These are phyloP conservation scores for Rubroshorea leprosula DNA, from an alignment of 345 rosid genomes.

Conservation along the genomic window DNA sequence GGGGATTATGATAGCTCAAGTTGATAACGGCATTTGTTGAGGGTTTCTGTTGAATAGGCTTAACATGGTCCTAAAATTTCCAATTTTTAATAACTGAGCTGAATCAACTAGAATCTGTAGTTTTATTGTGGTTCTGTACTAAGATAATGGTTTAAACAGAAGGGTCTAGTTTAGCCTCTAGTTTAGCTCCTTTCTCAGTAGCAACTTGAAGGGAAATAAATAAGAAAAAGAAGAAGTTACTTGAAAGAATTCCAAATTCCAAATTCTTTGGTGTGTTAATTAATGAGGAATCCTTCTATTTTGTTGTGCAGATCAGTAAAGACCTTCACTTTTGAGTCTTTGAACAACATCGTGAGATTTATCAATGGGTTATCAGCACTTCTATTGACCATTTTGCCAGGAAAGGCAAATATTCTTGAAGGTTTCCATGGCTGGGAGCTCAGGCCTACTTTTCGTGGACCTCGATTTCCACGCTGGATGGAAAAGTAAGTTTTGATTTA, in stretches of 20 bases:
- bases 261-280: neutral
- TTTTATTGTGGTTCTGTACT: neutral
- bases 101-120: no score
- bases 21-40: no score
- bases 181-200: neutral
- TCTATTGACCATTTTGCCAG: constrained; percentile 64
- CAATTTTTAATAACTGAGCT: no score
- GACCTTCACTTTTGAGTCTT: constrained; percentile 79
- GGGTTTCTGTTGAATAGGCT: no score
- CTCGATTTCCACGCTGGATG: constrained; percentile 95
- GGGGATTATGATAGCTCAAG: neutral
- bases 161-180: neutral
- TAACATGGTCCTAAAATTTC: no score
- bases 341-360: constrained; percentile 70
- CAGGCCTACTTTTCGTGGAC: constrained; percentile 82
- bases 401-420: constrained; percentile 74
- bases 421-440: constrained; percentile 99
- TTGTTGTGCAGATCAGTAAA: constrained; percentile 81
- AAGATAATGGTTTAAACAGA: no score
- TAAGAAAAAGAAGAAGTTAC: no score
- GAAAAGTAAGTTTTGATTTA: constrained; percentile 45
- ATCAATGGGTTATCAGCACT: constrained; percentile 86
- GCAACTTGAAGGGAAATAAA: neutral
- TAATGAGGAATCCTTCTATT: constrained; percentile 20
- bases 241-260: neutral